Evolutionary conservation across 306 rosid species (phyloP).

Genomic region (Pyrus pyrifolia): DNA sequence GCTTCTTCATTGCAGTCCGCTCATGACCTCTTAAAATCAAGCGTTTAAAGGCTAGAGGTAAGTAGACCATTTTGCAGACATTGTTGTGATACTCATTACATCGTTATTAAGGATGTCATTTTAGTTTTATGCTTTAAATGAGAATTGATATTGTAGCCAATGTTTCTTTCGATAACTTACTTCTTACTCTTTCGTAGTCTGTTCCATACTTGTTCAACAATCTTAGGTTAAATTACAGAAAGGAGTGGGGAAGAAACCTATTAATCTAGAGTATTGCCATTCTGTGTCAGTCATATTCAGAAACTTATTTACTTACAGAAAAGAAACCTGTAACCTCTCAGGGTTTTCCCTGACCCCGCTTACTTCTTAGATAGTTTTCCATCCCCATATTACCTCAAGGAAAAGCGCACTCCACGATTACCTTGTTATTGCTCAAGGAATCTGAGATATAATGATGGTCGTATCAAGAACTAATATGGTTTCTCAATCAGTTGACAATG

Average conservation of each 20-base stretch:
- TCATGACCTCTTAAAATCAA: slow-evolving; percentile 70
- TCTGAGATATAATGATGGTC: background rate
- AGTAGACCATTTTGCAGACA: background rate
- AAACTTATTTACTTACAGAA: too few species aligned
- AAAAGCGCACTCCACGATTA: too few species aligned
- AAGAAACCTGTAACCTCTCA: too few species aligned
- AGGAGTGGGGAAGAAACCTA: background rate
- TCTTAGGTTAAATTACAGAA: background rate
- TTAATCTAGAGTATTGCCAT: background rate
- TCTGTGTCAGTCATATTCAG: background rate
- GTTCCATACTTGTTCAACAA: background rate
- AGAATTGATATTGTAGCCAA: background rate
- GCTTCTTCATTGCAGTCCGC: slow-evolving; percentile 75
- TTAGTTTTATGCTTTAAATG: background rate
- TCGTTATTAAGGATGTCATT: background rate
- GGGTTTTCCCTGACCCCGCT: too few species aligned
- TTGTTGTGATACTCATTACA: background rate
- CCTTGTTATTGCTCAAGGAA: background rate
- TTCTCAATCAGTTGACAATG: background rate
- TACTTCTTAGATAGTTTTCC: too few species aligned
- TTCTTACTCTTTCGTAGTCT: background rate
- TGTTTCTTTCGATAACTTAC: background rate
- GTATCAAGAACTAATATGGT: background rate
- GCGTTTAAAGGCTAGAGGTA: slow-evolving; percentile 83
- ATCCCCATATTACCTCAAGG: too few species aligned